Base-by-base conservation (phyloP, 2,329 filamentous ascomycete species). In the Arthrobotrys sinensis region DNA sequence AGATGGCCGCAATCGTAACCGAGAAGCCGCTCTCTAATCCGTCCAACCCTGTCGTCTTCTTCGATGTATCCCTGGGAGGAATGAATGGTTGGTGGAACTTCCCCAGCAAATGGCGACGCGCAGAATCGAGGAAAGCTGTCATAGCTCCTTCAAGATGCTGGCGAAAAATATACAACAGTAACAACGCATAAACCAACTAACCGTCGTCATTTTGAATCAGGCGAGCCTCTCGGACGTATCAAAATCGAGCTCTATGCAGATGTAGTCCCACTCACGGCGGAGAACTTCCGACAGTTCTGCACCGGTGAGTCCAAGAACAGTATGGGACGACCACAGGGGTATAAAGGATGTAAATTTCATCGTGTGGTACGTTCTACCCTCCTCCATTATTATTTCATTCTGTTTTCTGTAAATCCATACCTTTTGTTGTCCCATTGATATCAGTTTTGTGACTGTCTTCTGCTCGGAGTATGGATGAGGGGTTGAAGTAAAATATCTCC, bases 271-370 rank as follows among this genome's bases (percentile, higher is more conserved):
- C 91, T 91, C 82, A 98, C 96, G 7, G 93, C 94, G 34, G 96
- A 98, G 85, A 98, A 98, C 87, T 98, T 99, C 84, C 92, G 94
- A 55, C 93, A 96, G 83, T 97, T 97, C 86, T 97, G 94, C 86
- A 98, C 95, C 0, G 96, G 96, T 82, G 95, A 98, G 87, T 91
- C 89, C 81, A 97, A 94, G 86, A 92, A 92, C 83, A 85, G 89
- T 63, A 88, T 90, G 8, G 93, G 93, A 38, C 88, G 90, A 80
- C 92, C 94, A 0, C 92, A 96, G 83, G 96, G 96, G 80, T 99
- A 97, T 88, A 98, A 97, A 86, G 92, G 93, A 67, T 92, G 90
- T 86, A 96, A 93, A 84, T 97, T 98, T 83, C 96, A 98, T 85
- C 91, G 96, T 75, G 93, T 98, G 82, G 93, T 96, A 85, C 82